phyloP scores from a whole-genome alignment of 2,329 filamentous ascomycete species.

The Sporothrix pseudoabietina region DNA sequence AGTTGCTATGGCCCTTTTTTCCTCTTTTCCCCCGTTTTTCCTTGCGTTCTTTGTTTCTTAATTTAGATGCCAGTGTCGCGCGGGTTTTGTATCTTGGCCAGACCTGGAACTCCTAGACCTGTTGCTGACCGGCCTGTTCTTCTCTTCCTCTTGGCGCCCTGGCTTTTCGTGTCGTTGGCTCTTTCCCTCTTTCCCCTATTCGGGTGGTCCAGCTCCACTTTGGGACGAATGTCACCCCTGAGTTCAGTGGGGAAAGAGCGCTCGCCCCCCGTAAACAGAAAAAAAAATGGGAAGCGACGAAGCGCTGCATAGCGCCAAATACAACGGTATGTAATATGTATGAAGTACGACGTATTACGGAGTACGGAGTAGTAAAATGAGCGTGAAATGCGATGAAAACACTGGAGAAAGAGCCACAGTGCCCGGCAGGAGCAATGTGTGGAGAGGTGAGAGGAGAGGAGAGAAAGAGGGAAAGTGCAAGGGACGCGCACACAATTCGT shows the following conservation, averaged over 20 bases:
- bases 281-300: neutral
- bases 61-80: slow-evolving; percentile 25
- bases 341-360: no score
- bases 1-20: neutral
- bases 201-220: neutral
- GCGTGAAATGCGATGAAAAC: neutral
- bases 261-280: neutral
- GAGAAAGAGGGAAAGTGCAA: neutral
- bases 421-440: neutral
- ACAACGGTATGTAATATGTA: neutral
- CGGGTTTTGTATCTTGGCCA: slow-evolving; percentile 11
- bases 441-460: neutral
- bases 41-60: slow-evolving; percentile 22
- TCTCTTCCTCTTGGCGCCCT: slow-evolving; percentile 12
- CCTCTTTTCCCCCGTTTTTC: neutral
- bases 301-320: neutral
- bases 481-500: slow-evolving; percentile 15
- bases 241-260: slow-evolving; percentile 23
- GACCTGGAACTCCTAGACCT: neutral
- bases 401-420: slow-evolving; percentile 5
- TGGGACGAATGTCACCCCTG: slow-evolving; percentile 1
- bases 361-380: neutral
- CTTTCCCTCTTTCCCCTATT: neutral
- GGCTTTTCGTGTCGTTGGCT: neutral
- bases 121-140: slow-evolving; percentile 2